Base-by-base conservation (phyloP, 208 protist genomes). In the Trypanosomatidae sp. region DNA sequence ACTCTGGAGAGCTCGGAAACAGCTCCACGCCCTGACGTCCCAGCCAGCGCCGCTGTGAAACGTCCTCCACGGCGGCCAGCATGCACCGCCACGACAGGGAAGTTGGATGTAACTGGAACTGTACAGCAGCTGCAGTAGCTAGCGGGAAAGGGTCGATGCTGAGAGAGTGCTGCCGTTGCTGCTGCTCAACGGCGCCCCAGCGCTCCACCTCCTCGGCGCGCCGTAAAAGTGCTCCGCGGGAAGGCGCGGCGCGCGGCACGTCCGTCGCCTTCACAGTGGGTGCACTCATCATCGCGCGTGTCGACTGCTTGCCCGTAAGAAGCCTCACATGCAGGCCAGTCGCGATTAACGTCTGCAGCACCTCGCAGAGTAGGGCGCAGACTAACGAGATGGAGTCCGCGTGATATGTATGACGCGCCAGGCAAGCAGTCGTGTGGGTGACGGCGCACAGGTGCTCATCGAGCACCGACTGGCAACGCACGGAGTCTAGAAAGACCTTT, bases 71-170 rank as follows among this genome's bases (percentile, higher is more conserved):
- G 9, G 73, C 66, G 22, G 83, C 69, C 69, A 93, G 76, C 66
- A 94, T 56, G 41, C 79, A 90, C 13, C 91, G 74, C 91, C 91
- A 96, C 52, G 83, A 78, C 25, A 94, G 33, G 8, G 82, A 76
- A 41, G 79, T 79, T 4, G 73, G 73, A 53, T 76, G 65, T n/a
- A 72, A 30, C 36, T 78, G 67, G 74, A 95, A 90, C 6, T 86
- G 72, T 25, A 74, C 72, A 36, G 13, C 47, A 36, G 22, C 33
- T 46, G 62, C 73, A 12, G 64, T 43, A 19, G 72, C 62, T 10
- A 69, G 46, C n/a, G 66, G 55, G 6, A 58, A 25, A 47, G 47
- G 33, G 19, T 60, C 47, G 30, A 33, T 56, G 58, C 47, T 19
- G 55, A 6, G 1, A 47, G 12, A 46, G 10, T 25, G 19, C 52